These are phyloP conservation scores for Peterozyma xylosa DNA, from an alignment of 805 yeast species.

Conservation along the genomic window DNA sequence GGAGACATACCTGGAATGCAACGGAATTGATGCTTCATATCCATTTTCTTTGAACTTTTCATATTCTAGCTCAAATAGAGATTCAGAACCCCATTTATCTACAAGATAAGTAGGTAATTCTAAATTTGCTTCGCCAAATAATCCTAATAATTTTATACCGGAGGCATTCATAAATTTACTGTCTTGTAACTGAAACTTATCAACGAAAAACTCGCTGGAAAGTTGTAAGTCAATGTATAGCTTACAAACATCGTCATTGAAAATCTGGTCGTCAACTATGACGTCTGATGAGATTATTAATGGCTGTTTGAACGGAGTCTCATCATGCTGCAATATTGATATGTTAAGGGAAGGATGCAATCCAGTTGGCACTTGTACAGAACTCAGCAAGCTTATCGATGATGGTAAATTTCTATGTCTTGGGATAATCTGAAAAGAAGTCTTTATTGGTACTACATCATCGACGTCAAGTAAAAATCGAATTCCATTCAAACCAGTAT, in stretches of 20 bases:
- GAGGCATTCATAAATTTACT: neutral
- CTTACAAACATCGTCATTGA: slow-evolving; percentile 3
- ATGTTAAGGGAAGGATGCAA: slow-evolving; percentile 3
- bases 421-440: slow-evolving; percentile 7
- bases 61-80: slow-evolving; percentile 2
- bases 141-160: slow-evolving; percentile 4
- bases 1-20: slow-evolving; percentile 5
- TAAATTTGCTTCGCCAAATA: slow-evolving; percentile 6
- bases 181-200: slow-evolving; percentile 6
- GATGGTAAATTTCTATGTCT: slow-evolving; percentile 3
- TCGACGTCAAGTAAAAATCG: slow-evolving; percentile 1
- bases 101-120: slow-evolving; percentile 7
- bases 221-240: slow-evolving; percentile 2
- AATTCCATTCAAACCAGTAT: slow-evolving; percentile 5
- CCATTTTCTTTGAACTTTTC: neutral
- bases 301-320: neutral
- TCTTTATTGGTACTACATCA: slow-evolving; percentile 1
- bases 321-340: neutral
- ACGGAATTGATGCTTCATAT: neutral
- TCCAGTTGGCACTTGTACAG: slow-evolving; percentile 1
- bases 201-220: slow-evolving; percentile 6
- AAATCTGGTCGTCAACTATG: neutral
- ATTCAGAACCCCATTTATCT: slow-evolving; percentile 8
- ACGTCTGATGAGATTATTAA: neutral
- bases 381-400: neutral